These are phyloP conservation scores for Dalbergia cochinchinensis DNA, from an alignment of 306 rosid genomes.

Conservation along the genomic window DNA sequence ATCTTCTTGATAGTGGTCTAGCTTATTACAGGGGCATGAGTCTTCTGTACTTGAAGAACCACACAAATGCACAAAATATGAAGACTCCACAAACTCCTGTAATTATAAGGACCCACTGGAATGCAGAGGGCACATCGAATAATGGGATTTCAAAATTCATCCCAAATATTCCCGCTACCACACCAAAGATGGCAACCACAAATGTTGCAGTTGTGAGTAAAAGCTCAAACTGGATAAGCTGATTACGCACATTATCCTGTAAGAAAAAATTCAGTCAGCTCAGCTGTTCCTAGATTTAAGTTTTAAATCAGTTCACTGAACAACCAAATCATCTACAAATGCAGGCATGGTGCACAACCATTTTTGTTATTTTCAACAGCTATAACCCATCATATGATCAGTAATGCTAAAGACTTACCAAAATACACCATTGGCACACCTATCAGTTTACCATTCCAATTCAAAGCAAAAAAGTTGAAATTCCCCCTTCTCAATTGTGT, in stretches of 20 bases:
- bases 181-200: slow-evolving; percentile 96
- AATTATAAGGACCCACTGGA: slow-evolving; percentile 85
- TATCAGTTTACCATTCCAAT: not conserved
- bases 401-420: not conserved
- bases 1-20: slow-evolving; percentile 36
- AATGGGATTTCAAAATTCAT: slow-evolving; percentile 85
- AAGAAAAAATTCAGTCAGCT: slow-evolving; percentile 18
- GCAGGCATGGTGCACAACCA: not conserved
- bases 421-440: slow-evolving; percentile 3
- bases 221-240: slow-evolving; percentile 97
- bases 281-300: slow-evolving; percentile 7
- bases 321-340: slow-evolving; percentile 17
- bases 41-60: slow-evolving; percentile 97
- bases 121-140: slow-evolving; percentile 71
- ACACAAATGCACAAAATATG: slow-evolving; percentile 85
- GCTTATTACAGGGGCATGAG: slow-evolving; percentile 87
- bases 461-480: slow-evolving; percentile 16
- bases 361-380: not conserved
- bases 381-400: not conserved
- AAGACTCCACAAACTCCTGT: slow-evolving; percentile 78
- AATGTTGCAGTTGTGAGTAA: slow-evolving; percentile 95
- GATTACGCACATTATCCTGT: slow-evolving; percentile 98
- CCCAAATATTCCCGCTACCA: slow-evolving; percentile 96
- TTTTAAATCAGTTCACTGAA: slow-evolving; percentile 14
- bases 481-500: not conserved